phyloP scores from a whole-genome alignment of 116 monocot species.

The Dioscorea cayenensis region DNA sequence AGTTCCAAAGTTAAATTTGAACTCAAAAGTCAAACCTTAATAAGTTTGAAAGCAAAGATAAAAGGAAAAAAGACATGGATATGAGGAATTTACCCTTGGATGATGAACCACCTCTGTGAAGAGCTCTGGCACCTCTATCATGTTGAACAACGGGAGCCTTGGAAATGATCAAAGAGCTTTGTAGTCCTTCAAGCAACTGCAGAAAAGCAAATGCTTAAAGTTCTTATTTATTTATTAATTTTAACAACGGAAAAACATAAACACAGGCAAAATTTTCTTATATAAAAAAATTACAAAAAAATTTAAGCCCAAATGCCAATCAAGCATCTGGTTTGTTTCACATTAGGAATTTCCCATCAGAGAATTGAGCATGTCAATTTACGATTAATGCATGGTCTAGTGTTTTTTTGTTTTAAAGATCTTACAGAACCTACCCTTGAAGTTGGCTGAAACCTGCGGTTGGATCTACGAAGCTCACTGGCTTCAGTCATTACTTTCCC shows the following conservation, averaged over 20 bases:
- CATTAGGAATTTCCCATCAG: not conserved
- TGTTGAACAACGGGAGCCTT: constrained; percentile 47
- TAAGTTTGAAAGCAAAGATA: not conserved
- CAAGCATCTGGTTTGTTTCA: too few species aligned
- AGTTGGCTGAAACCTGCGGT: constrained; percentile 91
- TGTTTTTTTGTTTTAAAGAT: not conserved
- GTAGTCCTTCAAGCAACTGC: constrained; percentile 91
- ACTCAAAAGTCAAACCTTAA: not conserved
- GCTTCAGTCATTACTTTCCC: constrained; percentile 25
- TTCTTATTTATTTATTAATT: not conserved
- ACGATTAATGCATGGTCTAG: not conserved
- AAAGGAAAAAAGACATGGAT: not conserved
- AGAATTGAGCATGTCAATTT: not conserved
- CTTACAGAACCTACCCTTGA: constrained; percentile 54
- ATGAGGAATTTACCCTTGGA: constrained; percentile 44
- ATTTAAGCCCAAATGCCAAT: not conserved
- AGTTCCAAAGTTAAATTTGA: constrained; percentile 4
- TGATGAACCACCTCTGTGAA: constrained; percentile 18
- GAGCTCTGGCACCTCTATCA: constrained; percentile 44
- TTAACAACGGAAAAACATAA: not conserved
- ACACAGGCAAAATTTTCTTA: not conserved
- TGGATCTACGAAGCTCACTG: constrained; percentile 75
- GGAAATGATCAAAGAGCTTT: constrained; percentile 73
- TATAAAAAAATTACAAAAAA: not conserved
- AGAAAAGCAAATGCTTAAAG: not conserved